These are phyloP conservation scores for Litchi chinensis DNA, from an alignment of 345 rosid species.

Conservation along the genomic window DNA sequence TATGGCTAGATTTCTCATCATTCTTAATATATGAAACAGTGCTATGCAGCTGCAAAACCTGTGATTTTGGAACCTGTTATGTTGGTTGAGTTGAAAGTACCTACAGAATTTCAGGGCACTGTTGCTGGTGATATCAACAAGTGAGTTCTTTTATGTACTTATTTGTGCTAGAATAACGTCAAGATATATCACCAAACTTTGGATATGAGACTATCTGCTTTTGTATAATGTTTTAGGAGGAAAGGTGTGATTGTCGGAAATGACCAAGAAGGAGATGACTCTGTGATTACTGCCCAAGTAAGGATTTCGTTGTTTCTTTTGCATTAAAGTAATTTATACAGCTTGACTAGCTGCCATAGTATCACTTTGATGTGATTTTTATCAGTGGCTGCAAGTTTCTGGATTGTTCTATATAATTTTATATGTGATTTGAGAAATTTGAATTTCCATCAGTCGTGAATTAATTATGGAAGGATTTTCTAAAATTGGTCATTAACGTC, in stretches of 20 bases:
- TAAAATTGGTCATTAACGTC: not conserved
- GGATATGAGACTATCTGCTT: slow-evolving; percentile 10
- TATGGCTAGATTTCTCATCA: not conserved
- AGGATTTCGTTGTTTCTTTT: slow-evolving; percentile 23
- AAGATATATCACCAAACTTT: slow-evolving; percentile 1
- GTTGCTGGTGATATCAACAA: slow-evolving; percentile 97
- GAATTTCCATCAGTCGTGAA: not conserved
- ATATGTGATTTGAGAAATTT: not conserved
- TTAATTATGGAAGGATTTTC: slow-evolving; percentile 4
- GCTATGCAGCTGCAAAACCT: slow-evolving; percentile 86
- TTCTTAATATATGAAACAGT: slow-evolving; percentile 39
- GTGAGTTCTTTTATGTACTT: slow-evolving; percentile 41
- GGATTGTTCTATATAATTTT: not conserved
- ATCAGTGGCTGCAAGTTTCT: not conserved
- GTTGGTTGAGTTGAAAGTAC: slow-evolving; percentile 94
- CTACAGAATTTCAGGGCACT: slow-evolving; percentile 96
- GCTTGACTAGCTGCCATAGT: not conserved
- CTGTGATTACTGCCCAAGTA: slow-evolving; percentile 76
- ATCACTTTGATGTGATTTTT: not conserved
- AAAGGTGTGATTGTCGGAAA: slow-evolving; percentile 96
- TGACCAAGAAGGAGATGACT: slow-evolving; percentile 97
- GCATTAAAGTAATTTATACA: not conserved
- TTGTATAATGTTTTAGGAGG: slow-evolving; percentile 55
- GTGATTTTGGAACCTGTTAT: slow-evolving; percentile 94
- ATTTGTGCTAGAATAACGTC: slow-evolving; percentile 2